Evolutionary conservation across 2,329 filamentous ascomycete genomes (phyloP).

Genomic region (Plenodomus lindquistii): DNA sequence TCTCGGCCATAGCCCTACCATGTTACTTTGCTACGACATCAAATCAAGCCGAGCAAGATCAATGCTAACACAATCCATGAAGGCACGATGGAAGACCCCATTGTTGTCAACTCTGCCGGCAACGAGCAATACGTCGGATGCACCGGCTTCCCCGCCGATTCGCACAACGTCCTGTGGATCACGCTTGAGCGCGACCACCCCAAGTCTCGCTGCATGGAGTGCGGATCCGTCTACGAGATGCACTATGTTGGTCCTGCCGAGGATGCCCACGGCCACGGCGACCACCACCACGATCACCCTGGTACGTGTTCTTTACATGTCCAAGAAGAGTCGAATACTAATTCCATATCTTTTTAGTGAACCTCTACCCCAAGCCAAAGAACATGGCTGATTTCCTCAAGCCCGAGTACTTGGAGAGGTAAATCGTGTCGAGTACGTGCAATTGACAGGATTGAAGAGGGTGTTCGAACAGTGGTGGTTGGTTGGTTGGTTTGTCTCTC

Average conservation of each 20-base stretch:
- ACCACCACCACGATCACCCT: slow-evolving; percentile 45
- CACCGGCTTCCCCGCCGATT: slow-evolving; percentile 92
- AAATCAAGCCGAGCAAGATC: neutral
- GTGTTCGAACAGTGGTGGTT: neutral
- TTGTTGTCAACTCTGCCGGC: slow-evolving; percentile 86
- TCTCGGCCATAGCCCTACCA: too few relatives aligned
- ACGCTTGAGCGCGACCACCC: slow-evolving; percentile 87
- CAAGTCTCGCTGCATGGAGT: slow-evolving; percentile 93
- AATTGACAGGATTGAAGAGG: neutral
- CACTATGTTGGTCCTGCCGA: slow-evolving; percentile 87
- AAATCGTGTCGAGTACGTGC: slow-evolving; percentile 18
- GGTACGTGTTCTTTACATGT: neutral
- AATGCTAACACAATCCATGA: neutral
- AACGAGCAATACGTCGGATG: slow-evolving; percentile 97
- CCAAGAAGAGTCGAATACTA: neutral
- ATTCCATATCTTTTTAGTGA: slow-evolving; percentile 33
- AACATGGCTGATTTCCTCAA: slow-evolving; percentile 95
- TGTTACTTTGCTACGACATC: too few relatives aligned
- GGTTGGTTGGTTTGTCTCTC: too few relatives aligned
- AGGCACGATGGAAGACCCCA: slow-evolving; percentile 83
- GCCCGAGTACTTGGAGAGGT: slow-evolving; percentile 83
- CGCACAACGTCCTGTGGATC: slow-evolving; percentile 88
- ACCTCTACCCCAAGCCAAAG: slow-evolving; percentile 73
- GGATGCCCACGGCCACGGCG: slow-evolving; percentile 67
- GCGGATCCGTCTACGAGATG: slow-evolving; percentile 97